These are phyloP conservation scores for Hordeum marinum DNA, from an alignment of 176 grass and related monocot species.

Conservation along the genomic window DNA sequence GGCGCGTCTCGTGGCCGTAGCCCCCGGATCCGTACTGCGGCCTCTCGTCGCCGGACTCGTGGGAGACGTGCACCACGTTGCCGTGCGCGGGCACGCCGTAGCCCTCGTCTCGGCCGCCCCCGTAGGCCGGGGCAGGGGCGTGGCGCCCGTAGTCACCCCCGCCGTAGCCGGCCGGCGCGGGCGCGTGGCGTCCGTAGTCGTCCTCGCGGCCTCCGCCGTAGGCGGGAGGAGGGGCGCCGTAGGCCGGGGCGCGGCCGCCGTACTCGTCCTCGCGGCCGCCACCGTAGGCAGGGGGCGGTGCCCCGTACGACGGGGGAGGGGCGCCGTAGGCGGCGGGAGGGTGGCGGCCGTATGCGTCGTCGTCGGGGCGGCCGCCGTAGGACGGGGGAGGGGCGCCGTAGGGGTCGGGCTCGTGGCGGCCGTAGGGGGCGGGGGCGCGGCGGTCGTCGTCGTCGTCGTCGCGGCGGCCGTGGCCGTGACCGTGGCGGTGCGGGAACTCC, in stretches of 20 bases:
- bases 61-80: conserved; percentile 30
- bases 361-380: not conserved
- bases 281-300: not conserved
- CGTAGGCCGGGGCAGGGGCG: conserved; percentile 5
- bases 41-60: conserved; percentile 9
- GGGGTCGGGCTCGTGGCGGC: not conserved
- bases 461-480: not conserved
- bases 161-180: not conserved
- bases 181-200: conserved; percentile 1
- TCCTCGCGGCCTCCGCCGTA: not conserved
- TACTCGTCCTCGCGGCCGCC: not conserved
- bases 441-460: conserved; percentile 4
- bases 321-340: not conserved
- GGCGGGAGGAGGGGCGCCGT: not conserved
- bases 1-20: conserved; percentile 15
- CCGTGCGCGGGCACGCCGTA: conserved; percentile 10
- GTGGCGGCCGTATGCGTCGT: not conserved
- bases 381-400: not conserved
- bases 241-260: not conserved
- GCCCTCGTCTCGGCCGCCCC: not conserved
- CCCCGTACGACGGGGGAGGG: not conserved
- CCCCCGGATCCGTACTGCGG: conserved; percentile 13
- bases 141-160: not conserved
- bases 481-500: conserved; percentile 1
- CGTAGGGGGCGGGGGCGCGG: not conserved